phyloP scores from a whole-genome alignment of 1,139 yeast genomes.

The Candida buenavistaensis region DNA sequence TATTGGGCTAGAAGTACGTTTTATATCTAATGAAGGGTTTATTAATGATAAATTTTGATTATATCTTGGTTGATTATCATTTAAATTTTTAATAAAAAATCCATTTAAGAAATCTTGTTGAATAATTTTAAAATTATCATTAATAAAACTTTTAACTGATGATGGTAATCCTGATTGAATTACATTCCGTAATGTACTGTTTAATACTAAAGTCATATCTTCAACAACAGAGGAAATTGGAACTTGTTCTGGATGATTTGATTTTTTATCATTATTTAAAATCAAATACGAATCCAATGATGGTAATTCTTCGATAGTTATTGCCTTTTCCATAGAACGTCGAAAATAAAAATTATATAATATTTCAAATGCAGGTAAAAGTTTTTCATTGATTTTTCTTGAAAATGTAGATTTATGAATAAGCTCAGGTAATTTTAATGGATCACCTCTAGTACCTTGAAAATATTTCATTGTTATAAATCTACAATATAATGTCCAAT shows the following conservation, averaged over 20 bases:
- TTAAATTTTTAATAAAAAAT: constrained; percentile 49
- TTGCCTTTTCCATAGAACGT: constrained; percentile 79
- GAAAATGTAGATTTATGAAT: constrained; percentile 62
- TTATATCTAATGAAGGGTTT: constrained; percentile 5
- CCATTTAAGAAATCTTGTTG: constrained; percentile 41
- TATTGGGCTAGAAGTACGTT: constrained; percentile 25
- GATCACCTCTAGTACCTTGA: constrained; percentile 12
- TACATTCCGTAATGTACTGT: constrained; percentile 60
- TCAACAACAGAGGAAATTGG: constrained; percentile 86
- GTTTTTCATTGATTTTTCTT: constrained; percentile 53
- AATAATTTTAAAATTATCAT: constrained; percentile 28
- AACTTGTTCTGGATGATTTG: constrained; percentile 48
- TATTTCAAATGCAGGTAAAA: constrained; percentile 62
- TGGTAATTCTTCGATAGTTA: constrained; percentile 77
- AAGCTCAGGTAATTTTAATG: constrained; percentile 49
- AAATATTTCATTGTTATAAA: constrained; percentile 71
- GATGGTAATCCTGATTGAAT: constrained; percentile 61
- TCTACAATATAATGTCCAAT: constrained; percentile 83
- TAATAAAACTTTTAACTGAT: constrained; percentile 53
- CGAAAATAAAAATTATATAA: constrained; percentile 68
- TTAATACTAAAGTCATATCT: constrained; percentile 74
- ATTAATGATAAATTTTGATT: constrained; percentile 38
- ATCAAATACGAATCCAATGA: constrained; percentile 32
- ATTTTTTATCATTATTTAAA: constrained; percentile 9
- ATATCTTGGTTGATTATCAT: constrained; percentile 56